Conservation (phyloP, 1,284 basidiomycete genomes). For the Marasmius fiardii region DNA sequence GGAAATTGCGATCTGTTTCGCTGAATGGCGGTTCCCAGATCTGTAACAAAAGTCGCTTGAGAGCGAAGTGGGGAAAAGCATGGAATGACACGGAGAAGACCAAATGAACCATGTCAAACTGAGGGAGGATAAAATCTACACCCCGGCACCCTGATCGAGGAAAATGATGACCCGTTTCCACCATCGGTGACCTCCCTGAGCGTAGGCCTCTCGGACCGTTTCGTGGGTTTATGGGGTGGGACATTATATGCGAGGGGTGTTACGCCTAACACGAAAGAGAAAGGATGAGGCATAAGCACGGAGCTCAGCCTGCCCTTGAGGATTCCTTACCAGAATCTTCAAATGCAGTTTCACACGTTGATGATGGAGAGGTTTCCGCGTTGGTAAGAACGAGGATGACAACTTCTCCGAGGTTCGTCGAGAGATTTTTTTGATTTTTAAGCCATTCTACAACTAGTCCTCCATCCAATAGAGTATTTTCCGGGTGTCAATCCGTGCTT, state of each 20-base stretch:
- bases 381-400: constrained; percentile 73
- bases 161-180: constrained; percentile 72
- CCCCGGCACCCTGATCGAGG: constrained; percentile 57
- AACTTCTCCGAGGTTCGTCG: constrained; percentile 72
- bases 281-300: too few species aligned
- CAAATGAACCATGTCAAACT: constrained; percentile 65
- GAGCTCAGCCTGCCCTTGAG: too few species aligned
- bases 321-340: constrained; percentile 30
- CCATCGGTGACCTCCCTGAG: constrained; percentile 66
- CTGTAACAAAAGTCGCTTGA: constrained; percentile 27
- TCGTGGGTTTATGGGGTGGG: constrained; percentile 50
- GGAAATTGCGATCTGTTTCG: constrained; percentile 58
- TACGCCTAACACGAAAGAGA: constrained; percentile 41
- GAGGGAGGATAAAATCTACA: constrained; percentile 60
- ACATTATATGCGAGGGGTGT: constrained; percentile 54
- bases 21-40: constrained; percentile 78
- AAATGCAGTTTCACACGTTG: constrained; percentile 58
- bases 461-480: constrained; percentile 48
- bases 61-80: neutral
- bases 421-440: constrained; percentile 52
- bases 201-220: constrained; percentile 68
- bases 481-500: too few species aligned
- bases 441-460: constrained; percentile 63
- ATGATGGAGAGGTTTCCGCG: constrained; percentile 51
- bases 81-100: constrained; percentile 13